Evolutionary conservation across 768 basidiomycete genomes (phyloP), one percentile per base, ranked within the genome.

Genomic region (Lentinula raphanica): DNA sequence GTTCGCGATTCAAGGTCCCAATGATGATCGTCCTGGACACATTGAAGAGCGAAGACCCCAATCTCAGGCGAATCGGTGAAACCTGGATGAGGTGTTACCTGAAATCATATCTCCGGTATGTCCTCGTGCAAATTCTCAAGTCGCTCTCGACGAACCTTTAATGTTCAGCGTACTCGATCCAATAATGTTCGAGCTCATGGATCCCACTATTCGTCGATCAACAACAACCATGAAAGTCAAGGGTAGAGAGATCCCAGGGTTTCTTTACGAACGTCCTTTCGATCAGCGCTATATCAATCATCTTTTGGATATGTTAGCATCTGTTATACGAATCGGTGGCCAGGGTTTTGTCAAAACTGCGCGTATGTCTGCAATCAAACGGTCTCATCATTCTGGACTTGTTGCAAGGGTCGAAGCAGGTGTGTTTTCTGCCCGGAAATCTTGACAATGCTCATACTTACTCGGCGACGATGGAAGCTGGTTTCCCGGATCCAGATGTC

Each of bases 81-180:
- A 94, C 94, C 0, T 99, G 97, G 97, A 94, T 99, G 89, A 83
- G 95, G 27, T 94, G 92, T 66, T 93, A 86, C 65, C 77, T 98
- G 29, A 91, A 89, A 68, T 95, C 94, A 1, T 96, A 96, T 68
- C 76, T 94, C 58, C 84, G 95, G 94, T 94, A 70, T 35, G 76
- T 44, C 0, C 21, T 29, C 58, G 50, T 53, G 59, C n/a, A 19
- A 21, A 4, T 15, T 29, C 28, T 4, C 3, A 15, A 21, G 25
- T 42, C 32, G 19, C 38, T 28, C 25, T 42, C 8, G 7, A 32
- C 60, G 62, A 49, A 62, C 56, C 8, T 15, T 9, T 12, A 12
- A 44, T 21, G 15, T 40, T 29, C 66, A 96, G 94, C n/a, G 79
- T 96, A 29, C 76, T 98, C 44, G 96, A 98, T 67, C 94, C 95